phyloP scores from a whole-genome alignment of 75 land plant genomes.

The Picea glauca region DNA sequence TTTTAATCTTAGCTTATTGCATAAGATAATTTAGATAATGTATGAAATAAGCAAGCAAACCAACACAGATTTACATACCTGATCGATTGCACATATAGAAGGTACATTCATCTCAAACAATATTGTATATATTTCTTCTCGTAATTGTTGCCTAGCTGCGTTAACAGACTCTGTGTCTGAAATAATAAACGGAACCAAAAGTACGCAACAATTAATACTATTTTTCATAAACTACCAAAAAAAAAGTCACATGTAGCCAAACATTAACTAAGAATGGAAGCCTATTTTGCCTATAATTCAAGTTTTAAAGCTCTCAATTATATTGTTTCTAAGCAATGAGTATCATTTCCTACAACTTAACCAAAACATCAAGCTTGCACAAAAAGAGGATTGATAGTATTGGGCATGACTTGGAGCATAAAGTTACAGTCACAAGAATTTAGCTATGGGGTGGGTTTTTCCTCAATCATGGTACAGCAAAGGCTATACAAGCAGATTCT shows the following conservation, averaged over 20 bases:
- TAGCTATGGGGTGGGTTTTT: no score
- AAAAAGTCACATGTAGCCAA: neutral
- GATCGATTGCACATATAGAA: slow-evolving; percentile 89
- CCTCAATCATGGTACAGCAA: no score
- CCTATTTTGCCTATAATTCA: neutral
- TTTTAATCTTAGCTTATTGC: neutral
- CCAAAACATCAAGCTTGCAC: no score
- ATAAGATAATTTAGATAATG: neutral
- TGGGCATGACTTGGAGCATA: no score
- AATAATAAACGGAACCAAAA: neutral
- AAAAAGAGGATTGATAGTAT: no score
- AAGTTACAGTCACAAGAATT: no score
- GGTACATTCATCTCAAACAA: slow-evolving; percentile 92
- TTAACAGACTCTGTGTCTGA: slow-evolving; percentile 77
- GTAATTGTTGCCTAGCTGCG: slow-evolving; percentile 67
- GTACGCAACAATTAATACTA: neutral
- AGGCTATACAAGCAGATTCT: no score
- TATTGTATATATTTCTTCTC: slow-evolving; percentile 58
- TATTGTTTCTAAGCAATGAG: neutral
- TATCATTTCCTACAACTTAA: neutral
- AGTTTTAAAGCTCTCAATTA: neutral
- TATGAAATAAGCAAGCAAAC: neutral
- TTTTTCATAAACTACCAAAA: neutral
- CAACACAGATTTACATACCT: slow-evolving; percentile 30
- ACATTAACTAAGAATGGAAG: neutral